Percentiles rank a stretch among this genome's conserved stretches.
phyloP scores from a whole-genome alignment of 495 filamentous ascomycete species.

The Lentithecium fluviatile region DNA sequence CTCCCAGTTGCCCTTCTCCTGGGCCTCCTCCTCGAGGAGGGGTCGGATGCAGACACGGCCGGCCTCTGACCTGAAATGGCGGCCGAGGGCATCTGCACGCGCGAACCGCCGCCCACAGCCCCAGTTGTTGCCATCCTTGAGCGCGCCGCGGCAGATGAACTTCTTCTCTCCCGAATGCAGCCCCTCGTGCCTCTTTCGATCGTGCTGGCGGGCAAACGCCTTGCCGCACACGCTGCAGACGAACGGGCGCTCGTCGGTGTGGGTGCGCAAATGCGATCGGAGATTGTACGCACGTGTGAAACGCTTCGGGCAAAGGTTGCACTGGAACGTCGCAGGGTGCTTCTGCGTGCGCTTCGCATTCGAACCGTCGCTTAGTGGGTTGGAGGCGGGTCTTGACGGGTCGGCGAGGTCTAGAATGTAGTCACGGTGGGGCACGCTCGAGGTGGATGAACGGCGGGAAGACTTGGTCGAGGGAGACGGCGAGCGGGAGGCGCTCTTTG shows the following conservation, averaged over 20 bases:
- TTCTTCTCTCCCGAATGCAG: slow-evolving; percentile 58
- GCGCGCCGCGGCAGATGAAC: slow-evolving; percentile 89
- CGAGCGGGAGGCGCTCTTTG: slow-evolving; percentile 48
- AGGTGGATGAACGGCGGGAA: slow-evolving; percentile 78
- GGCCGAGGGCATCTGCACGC: slow-evolving; percentile 88
- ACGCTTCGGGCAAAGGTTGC: slow-evolving; percentile 48
- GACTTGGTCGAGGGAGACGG: slow-evolving; percentile 54
- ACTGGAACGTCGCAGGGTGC: slow-evolving; percentile 64
- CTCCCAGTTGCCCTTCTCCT: slow-evolving; percentile 49
- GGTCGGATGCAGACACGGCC: slow-evolving; percentile 96
- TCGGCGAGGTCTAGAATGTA: slow-evolving; percentile 91
- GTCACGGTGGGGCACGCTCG: slow-evolving; percentile 77
- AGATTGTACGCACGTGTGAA: slow-evolving; percentile 55
- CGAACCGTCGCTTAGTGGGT: slow-evolving; percentile 45
- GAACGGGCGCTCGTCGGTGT: slow-evolving; percentile 50
- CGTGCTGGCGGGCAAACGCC: slow-evolving; percentile 56
- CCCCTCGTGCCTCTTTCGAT: slow-evolving; percentile 49
- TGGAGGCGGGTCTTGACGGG: slow-evolving; percentile 73
- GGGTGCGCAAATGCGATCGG: slow-evolving; percentile 47
- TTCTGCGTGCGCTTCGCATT: slow-evolving; percentile 77
- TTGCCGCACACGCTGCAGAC: slow-evolving; percentile 81
- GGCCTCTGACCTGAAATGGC: slow-evolving; percentile 96
- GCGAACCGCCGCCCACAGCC: slow-evolving; percentile 93
- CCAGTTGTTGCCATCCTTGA: slow-evolving; percentile 80
- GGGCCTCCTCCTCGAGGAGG: slow-evolving; percentile 77